Evolutionary conservation across 441 rosid species (phyloP).

Genomic region (Brassica hybrid): DNA sequence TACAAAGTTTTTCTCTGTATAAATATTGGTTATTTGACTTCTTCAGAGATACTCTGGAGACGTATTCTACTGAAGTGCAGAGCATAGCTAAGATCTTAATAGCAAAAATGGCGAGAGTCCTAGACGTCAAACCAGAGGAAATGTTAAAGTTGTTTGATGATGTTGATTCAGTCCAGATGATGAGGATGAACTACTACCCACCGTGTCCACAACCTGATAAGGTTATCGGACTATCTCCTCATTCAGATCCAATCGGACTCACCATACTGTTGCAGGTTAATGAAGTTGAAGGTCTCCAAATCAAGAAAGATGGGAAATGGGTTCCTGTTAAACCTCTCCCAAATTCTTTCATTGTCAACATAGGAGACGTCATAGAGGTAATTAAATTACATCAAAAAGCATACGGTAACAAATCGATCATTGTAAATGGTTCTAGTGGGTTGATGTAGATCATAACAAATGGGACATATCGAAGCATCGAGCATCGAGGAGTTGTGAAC

Average conservation of each 20-base stretch:
- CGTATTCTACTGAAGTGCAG: conserved; percentile 17
- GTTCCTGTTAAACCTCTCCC: conserved; percentile 35
- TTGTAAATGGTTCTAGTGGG: background rate
- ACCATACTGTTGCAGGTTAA: conserved; percentile 48
- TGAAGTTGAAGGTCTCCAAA: conserved; percentile 42
- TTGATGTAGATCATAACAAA: conserved; percentile 18
- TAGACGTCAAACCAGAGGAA: conserved; percentile 28
- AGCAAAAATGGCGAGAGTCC: conserved; percentile 18
- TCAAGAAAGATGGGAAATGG: conserved; percentile 42
- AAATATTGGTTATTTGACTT: background rate
- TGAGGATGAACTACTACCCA: conserved; percentile 54
- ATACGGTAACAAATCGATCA: background rate
- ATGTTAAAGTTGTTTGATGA: conserved; percentile 29
- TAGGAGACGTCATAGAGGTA: conserved; percentile 57
- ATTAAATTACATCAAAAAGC: background rate
- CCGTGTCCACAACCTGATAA: conserved; percentile 47
- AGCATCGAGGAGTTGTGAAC: conserved; percentile 38
- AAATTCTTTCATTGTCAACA: conserved; percentile 39
- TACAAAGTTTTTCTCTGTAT: background rate
- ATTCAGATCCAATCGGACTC: conserved; percentile 36
- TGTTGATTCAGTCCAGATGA: conserved; percentile 7
- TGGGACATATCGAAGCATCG: conserved; percentile 33
- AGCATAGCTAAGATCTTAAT: conserved; percentile 23
- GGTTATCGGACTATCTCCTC: conserved; percentile 39
- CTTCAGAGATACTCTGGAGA: conserved; percentile 25